A percentile compares a stretch with the other conserved stretches of the same genome.
Conservation (phyloP, 257 asterid species). For the Penstemon davidsonii region DNA sequence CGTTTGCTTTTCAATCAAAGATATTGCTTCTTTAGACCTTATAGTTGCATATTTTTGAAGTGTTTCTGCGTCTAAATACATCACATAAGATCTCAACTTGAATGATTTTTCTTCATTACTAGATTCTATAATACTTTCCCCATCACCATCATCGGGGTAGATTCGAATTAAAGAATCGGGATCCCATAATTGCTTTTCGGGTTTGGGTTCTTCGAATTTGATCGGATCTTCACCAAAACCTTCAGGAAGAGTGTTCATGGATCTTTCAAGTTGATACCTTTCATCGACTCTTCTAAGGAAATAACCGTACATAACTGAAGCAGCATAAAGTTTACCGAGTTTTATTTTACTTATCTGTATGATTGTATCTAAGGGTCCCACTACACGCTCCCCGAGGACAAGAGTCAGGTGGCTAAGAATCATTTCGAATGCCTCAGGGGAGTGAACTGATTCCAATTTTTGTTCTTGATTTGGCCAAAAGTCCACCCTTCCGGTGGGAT, state of each 20-base stretch:
- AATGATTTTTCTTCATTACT: slow-evolving; percentile 48
- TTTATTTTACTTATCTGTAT: slow-evolving; percentile 79
- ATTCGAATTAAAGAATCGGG: slow-evolving; percentile 73
- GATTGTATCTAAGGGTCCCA: slow-evolving; percentile 64
- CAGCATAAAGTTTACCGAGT: slow-evolving; percentile 95
- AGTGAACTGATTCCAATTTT: slow-evolving; percentile 78
- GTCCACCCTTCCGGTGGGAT: slow-evolving; percentile 77
- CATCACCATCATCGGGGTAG: slow-evolving; percentile 63
- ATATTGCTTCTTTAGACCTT: slow-evolving; percentile 80
- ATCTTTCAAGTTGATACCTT: slow-evolving; percentile 85
- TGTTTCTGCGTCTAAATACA: slow-evolving; percentile 90
- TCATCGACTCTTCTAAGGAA: slow-evolving; percentile 93
- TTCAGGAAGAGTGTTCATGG: slow-evolving; percentile 88
- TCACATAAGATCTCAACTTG: slow-evolving; percentile 75
- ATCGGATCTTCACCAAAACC: slow-evolving; percentile 52
- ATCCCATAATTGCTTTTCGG: slow-evolving; percentile 75
- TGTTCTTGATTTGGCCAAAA: slow-evolving; percentile 90
- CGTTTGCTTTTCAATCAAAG: slow-evolving; percentile 85
- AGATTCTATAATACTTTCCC: slow-evolving; percentile 45
- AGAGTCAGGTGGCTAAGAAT: slow-evolving; percentile 76
- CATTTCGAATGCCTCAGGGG: slow-evolving; percentile 94
- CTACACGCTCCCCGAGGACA: slow-evolving; percentile 71
- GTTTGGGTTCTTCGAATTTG: slow-evolving; percentile 42
- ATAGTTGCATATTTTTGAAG: slow-evolving; percentile 85
- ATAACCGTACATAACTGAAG: slow-evolving; percentile 91